phyloP scores from a whole-genome alignment of 345 rosid species.

The Melaleuca quinquenervia region DNA sequence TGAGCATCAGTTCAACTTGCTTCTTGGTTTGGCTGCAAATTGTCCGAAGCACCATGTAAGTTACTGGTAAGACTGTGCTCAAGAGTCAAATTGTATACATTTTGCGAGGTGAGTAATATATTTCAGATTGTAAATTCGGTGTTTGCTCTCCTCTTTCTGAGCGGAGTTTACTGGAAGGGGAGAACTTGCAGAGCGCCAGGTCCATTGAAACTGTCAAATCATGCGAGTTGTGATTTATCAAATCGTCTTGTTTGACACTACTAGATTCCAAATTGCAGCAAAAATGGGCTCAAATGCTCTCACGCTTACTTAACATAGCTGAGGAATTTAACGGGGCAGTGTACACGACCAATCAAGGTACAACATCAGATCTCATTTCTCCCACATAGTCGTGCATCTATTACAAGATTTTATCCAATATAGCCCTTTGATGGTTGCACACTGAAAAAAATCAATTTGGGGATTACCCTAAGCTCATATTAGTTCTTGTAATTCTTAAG shows the following conservation, averaged over 20 bases:
- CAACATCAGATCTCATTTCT: neutral
- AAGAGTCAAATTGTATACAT: neutral
- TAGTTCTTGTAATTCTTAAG: neutral
- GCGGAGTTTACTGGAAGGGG: constrained; percentile 95
- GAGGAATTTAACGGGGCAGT: constrained; percentile 90
- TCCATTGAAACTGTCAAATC: constrained; percentile 3
- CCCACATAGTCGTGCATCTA: neutral
- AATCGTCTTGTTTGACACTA: neutral
- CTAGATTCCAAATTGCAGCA: constrained; percentile 35
- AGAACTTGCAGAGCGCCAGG: constrained; percentile 95
- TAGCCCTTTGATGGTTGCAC: neutral
- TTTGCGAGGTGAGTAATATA: neutral
- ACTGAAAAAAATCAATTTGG: neutral
- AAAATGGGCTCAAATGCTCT: constrained; percentile 89
- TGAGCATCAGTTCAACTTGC: constrained; percentile 79
- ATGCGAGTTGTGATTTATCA: neutral
- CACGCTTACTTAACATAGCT: constrained; percentile 66
- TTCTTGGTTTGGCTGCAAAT: constrained; percentile 94
- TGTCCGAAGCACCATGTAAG: constrained; percentile 90
- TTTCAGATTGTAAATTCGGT: constrained; percentile 75
- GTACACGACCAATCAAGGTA: constrained; percentile 93
- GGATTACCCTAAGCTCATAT: neutral
- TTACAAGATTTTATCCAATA: neutral
- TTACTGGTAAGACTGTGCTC: constrained; percentile 49
- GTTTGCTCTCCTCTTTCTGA: constrained; percentile 84